Evolutionary conservation across 2,329 filamentous ascomycete species (phyloP).

Genomic region (Hirsutella thompsonii): DNA sequence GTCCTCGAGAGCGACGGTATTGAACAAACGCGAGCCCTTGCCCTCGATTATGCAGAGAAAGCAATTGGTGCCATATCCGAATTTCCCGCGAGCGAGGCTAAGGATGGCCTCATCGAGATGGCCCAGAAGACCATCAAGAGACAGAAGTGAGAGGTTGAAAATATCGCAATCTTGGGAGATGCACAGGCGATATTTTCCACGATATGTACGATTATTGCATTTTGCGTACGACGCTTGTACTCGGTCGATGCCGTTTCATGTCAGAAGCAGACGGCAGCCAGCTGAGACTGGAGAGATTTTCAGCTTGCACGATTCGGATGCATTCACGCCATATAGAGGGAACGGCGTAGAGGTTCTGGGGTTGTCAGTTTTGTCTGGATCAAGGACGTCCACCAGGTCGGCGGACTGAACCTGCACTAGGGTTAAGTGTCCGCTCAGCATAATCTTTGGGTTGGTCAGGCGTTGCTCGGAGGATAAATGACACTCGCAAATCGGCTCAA

Average conservation of each 20-base stretch:
- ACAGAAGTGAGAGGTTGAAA: constrained; percentile 51
- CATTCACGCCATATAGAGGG: constrained; percentile 1
- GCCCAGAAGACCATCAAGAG: constrained; percentile 82
- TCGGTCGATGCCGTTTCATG: neutral
- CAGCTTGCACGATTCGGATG: neutral
- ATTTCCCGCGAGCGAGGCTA: constrained; percentile 92
- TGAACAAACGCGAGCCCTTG: constrained; percentile 80
- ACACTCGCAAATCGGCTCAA: no score
- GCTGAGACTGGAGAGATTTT: no score
- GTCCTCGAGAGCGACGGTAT: constrained; percentile 77
- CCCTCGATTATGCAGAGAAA: constrained; percentile 80
- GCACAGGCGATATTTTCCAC: neutral
- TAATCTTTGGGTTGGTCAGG: no score
- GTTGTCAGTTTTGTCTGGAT: no score
- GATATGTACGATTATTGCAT: constrained; percentile 11
- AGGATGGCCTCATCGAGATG: constrained; percentile 85
- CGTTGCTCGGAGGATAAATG: no score
- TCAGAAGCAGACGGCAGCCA: neutral
- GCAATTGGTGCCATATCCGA: constrained; percentile 71
- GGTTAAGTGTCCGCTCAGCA: no score
- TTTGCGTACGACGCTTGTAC: neutral
- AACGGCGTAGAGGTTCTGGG: no score
- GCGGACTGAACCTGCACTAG: no score
- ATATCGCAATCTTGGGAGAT: neutral
- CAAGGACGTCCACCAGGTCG: no score